Base-by-base conservation (phyloP, 2,329 filamentous ascomycete species). In the Trematosphaeria pertusa region DNA sequence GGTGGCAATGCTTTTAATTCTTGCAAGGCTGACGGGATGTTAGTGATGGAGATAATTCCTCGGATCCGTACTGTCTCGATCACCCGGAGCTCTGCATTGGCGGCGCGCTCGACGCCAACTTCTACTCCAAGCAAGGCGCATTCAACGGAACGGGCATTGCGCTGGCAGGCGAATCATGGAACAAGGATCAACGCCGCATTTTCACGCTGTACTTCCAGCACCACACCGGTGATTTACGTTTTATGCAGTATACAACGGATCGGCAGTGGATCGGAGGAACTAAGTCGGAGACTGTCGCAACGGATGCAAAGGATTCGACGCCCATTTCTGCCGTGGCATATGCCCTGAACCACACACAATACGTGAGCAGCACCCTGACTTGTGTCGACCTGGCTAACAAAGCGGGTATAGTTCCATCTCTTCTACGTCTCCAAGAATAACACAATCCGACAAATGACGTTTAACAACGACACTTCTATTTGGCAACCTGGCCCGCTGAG, bases 61-160 rank as follows among this genome's bases (percentile, higher is more conserved):
- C 43, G 1, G 52, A 67, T 38, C 60, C 64, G 0, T 63, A 61
- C 32, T 69, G 65, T 47, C 53, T 46, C 19, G 43, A 51, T 0
- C 53, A 69, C 2, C 65, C 67, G 0, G 49, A 69, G 12, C 51
- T 59, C 18, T 69, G 64, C 21, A 71, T 77, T 18, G 74, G 74
- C 12, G 74, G 74, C 11, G 59, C 70, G 3, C 64, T 77, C 5
- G 62, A 71, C 36, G 59, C 70, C 1, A 46, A 64, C 0, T 76
- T 74, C 46, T 64, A 73, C 34, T 73, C 73, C 6, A 70, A 54
- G 8, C 60, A 66, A 21, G 75, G 75, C 15, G 74, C 74, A 5
- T 77, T 76, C 61, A 78, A 78, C 46, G 75, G 75, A n/a, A 73
- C 73, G 11, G 75, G 75, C 9, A 73, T 78, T 30, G 75, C 75